Base-by-base conservation (phyloP, 2,329 filamentous ascomycete species). In the Xylaria sp. region DNA sequence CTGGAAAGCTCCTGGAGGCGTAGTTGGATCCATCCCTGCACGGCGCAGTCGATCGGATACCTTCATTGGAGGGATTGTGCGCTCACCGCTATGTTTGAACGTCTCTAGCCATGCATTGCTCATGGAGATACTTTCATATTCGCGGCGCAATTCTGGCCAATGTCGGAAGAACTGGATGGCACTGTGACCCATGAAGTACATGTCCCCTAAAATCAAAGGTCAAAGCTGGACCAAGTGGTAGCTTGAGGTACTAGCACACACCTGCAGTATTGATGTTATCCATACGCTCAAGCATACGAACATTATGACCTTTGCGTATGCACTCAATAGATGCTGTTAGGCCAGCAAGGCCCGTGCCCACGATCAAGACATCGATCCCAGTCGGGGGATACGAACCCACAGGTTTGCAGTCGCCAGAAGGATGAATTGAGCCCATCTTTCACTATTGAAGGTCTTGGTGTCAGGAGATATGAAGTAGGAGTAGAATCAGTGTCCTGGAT, bases 311-410 rank as follows among this genome's bases (percentile, higher is more conserved):
- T 76, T 90, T 88, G 23, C 86, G 83, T 57, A 84, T 79, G 73
- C 87, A 88, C 79, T 90, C 88, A 65, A 90, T 87, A 23, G 87
- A 86, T 12, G 87, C 86, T 9, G 87, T 88, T 37, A 90, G 80
- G 23, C 88, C 88, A 53, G 86, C 88, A 62, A 90, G 87, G 8
- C 88, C 88, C 71, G 82, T 83, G 16, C 86, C 86, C 5, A 88
- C 84, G 58, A 88, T 83, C 37, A 87, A 77, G 35, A 87, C 82
- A 47, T 82, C 81, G 71, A 87, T 84, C 54, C 82, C 82, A 9
- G 81, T 80, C 16, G 78, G 72, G 25, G 82, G 81, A 75, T 86
- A 87, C 3, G 84, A 85, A 42, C 85, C 85, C n/a, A 87, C 78
- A 21, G 85, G 84, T 74, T 81, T 85, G 47, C 79, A 77, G 68